Conservation (phyloP, 129 eudicot species). For the Flaveria ramosissima region DNA sequence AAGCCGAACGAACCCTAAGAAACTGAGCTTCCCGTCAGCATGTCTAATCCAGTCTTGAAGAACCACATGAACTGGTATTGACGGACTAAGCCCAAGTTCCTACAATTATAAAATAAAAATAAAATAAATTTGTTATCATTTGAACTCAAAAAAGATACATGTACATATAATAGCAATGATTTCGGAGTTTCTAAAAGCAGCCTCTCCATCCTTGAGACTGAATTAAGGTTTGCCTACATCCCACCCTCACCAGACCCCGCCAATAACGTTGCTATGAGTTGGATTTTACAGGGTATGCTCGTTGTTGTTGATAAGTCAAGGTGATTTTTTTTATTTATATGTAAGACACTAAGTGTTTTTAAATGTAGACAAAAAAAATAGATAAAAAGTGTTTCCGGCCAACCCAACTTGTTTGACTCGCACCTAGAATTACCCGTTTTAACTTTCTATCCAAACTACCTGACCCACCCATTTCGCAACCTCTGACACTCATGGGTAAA, state of each 20-base stretch:
- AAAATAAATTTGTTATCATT: background rate
- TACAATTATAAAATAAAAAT: constrained; percentile 23
- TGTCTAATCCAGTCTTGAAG: constrained; percentile 98
- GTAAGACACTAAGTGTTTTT: background rate
- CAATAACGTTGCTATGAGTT: too few species aligned
- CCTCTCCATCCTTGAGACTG: too few species aligned
- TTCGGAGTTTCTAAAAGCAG: too few species aligned
- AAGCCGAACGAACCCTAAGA: constrained; percentile 90
- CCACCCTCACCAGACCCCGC: too few species aligned
- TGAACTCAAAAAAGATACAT: background rate
- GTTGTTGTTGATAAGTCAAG: background rate
- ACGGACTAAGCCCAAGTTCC: constrained; percentile 97
- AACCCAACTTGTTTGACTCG: background rate
- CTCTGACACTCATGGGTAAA: background rate
- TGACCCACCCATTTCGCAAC: background rate
- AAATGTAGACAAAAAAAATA: background rate
- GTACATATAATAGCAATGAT: too few species aligned
- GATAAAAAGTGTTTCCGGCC: background rate
- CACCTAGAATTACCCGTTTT: background rate
- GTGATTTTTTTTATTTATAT: background rate
- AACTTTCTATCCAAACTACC: background rate
- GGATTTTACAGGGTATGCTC: too few species aligned
- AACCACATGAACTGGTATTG: constrained; percentile 95
- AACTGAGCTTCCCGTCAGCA: constrained; percentile 91
- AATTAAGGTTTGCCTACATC: too few species aligned